Evolutionary conservation across 2,329 filamentous ascomycete genomes (phyloP).

Genomic region (Leptographium procerum): DNA sequence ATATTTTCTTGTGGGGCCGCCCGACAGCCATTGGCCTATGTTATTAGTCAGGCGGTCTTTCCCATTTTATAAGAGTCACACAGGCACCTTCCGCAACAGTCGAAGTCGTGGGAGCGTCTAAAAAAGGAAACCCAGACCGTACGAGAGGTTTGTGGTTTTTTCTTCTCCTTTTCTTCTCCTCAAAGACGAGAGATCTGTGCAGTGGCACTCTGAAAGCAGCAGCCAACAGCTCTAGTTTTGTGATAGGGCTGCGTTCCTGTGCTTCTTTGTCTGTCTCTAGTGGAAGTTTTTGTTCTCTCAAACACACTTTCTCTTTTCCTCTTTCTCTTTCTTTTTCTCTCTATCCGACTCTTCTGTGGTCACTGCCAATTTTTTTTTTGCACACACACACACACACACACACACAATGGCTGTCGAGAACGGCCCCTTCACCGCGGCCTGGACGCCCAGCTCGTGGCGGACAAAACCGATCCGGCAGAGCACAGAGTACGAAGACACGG

Average conservation of each 20-base stretch:
- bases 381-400: too few species aligned
- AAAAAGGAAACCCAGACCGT: background rate
- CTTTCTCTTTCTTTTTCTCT: background rate
- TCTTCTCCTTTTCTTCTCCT: background rate
- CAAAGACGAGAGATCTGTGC: background rate
- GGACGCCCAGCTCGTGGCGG: conserved; percentile 60
- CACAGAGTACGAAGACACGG: conserved; percentile 55
- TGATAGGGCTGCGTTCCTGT: too few species aligned
- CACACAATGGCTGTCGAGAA: background rate
- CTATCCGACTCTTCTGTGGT: background rate
- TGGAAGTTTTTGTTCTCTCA: background rate
- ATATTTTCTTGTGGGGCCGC: background rate
- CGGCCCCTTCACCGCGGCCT: conserved; percentile 18
- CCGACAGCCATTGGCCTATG: background rate
- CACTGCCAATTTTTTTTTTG: too few species aligned
- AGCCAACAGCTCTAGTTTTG: too few species aligned
- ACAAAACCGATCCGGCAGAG: conserved; percentile 69
- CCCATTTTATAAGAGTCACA: background rate
- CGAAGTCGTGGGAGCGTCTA: background rate
- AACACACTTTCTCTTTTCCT: background rate
- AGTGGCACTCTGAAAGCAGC: background rate
- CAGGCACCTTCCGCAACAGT: background rate
- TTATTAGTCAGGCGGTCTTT: background rate
- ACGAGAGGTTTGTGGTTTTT: background rate
- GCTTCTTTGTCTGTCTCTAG: background rate